phyloP scores from a whole-genome alignment of 2,329 filamentous ascomycete species.

The Ceratocystis albifundus region DNA sequence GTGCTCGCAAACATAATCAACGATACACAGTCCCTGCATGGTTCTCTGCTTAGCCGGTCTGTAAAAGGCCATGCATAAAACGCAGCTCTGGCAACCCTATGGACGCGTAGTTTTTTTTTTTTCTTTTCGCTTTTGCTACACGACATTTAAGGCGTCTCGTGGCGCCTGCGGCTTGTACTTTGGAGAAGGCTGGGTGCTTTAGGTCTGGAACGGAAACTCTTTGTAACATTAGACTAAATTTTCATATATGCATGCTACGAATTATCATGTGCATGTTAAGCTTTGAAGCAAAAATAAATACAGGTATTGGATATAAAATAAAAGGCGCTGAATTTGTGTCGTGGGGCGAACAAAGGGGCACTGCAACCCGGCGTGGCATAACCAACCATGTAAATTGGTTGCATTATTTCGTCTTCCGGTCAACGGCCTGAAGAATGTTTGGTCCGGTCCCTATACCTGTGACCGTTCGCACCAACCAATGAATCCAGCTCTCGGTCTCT shows the following conservation, averaged over 20 bases:
- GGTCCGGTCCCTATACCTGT: slow-evolving; percentile 51
- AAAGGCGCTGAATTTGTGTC: too few species aligned
- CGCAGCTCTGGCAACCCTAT: background rate
- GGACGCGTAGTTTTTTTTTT: background rate
- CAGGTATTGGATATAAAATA: too few species aligned
- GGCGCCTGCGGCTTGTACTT: background rate
- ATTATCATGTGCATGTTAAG: background rate
- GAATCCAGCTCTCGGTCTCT: slow-evolving; percentile 51
- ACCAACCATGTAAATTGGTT: background rate
- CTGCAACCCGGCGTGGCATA: background rate
- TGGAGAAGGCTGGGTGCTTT: slow-evolving; percentile 4
- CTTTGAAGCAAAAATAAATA: background rate
- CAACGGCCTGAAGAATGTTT: slow-evolving; percentile 37
- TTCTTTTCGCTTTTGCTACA: background rate
- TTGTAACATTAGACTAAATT: slow-evolving; percentile 23
- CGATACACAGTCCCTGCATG: slow-evolving; percentile 8
- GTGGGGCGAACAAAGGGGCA: too few species aligned
- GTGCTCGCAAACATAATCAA: background rate
- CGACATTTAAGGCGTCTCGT: background rate
- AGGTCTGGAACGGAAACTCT: slow-evolving; percentile 6
- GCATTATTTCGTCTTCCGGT: slow-evolving; percentile 11
- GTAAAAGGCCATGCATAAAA: background rate
- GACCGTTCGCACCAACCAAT: slow-evolving; percentile 51
- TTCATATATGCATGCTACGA: background rate
- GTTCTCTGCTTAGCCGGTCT: slow-evolving; percentile 7